phyloP scores from a whole-genome alignment of 1,284 basidiomycete genomes.

The Melampsora larici-populina region DNA sequence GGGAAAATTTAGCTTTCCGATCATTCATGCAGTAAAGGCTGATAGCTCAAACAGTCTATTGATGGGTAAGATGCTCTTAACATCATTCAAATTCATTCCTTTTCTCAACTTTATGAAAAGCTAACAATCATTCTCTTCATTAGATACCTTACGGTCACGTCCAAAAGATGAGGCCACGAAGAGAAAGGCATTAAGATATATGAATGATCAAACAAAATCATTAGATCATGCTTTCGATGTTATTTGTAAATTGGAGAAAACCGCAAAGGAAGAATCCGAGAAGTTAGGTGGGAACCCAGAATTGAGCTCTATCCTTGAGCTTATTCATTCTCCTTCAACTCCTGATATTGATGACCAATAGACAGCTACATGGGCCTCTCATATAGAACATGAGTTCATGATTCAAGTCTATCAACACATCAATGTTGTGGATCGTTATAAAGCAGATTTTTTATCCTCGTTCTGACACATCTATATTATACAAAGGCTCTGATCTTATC shows the following conservation, averaged over 20 bases:
- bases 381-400: too few species aligned
- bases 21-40: conserved; percentile 80
- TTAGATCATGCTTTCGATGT: too few species aligned
- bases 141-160: conserved; percentile 85
- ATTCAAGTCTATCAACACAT: too few species aligned
- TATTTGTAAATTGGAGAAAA: conserved; percentile 51
- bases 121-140: neutral
- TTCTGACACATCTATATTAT: too few species aligned
- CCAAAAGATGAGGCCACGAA: conserved; percentile 76
- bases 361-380: too few species aligned
- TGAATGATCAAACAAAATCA: too few species aligned
- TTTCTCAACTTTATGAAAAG: neutral
- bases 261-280: conserved; percentile 62
- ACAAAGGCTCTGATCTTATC: too few species aligned
- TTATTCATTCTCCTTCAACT: conserved; percentile 44
- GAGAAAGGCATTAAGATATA: conserved; percentile 61
- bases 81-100: neutral
- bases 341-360: too few species aligned
- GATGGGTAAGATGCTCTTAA: conserved; percentile 61
- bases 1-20: too few species aligned
- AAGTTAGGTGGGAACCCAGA: conserved; percentile 63
- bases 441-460: too few species aligned
- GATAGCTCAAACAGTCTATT: conserved; percentile 71
- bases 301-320: conserved; percentile 59
- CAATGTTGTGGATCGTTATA: too few species aligned